A percentile compares a stretch with the other conserved stretches of the same genome.
These are phyloP conservation scores for Pseudonitzschia multistriata DNA, from an alignment of 108 stramenopile genomes.

Conservation along the genomic window DNA sequence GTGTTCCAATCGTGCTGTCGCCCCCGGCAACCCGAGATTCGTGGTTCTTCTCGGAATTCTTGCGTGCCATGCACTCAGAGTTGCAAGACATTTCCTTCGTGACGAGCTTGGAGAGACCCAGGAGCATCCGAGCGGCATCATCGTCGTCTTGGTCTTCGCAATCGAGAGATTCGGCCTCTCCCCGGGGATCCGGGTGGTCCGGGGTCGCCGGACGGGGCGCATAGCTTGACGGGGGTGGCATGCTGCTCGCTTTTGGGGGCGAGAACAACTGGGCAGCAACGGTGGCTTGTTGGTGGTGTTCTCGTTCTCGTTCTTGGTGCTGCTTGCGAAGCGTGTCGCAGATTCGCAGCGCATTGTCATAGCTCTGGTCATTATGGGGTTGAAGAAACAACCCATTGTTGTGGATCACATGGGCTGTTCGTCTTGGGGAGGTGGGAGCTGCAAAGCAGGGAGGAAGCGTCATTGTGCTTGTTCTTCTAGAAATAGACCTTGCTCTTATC, in stretches of 20 bases:
- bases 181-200: no score
- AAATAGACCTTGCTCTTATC: no score
- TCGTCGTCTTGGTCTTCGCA: conserved; percentile 1
- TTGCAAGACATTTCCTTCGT: conserved; percentile 1
- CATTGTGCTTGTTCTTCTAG: background rate
- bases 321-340: no score
- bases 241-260: background rate
- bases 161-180: background rate
- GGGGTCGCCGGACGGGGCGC: background rate
- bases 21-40: no score
- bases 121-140: background rate
- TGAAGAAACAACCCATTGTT: background rate
- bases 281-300: background rate
- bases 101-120: conserved; percentile 5
- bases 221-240: background rate
- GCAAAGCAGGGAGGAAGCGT: conserved; percentile 2
- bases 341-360: background rate
- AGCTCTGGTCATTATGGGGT: background rate
- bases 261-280: background rate
- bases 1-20: background rate
- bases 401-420: background rate
- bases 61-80: background rate
- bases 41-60: background rate
- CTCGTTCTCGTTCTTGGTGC: background rate
- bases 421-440: background rate